Conservation (phyloP, 2,329 filamentous ascomycete species). For the Monosporascus sp. region DNA sequence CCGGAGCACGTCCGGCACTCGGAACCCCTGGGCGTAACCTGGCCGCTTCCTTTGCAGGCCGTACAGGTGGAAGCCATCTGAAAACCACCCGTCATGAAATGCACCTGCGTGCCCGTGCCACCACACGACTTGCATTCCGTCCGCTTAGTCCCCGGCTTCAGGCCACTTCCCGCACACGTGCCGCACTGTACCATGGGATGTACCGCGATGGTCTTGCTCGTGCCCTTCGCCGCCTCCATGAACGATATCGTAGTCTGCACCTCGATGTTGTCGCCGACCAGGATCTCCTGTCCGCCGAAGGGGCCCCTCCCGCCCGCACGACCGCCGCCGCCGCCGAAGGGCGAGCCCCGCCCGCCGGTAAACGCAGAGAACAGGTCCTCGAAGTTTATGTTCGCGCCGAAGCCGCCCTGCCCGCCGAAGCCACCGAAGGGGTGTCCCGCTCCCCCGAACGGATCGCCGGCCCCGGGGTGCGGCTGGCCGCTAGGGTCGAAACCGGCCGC, state of each 20-base stretch:
- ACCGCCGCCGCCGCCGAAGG: slow-evolving; percentile 52
- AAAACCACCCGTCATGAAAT: slow-evolving; percentile 88
- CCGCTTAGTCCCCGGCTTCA: slow-evolving; percentile 75
- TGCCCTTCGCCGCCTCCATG: slow-evolving; percentile 91
- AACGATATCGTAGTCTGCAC: slow-evolving; percentile 91
- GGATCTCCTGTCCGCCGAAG: slow-evolving; percentile 69
- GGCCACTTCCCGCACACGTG: slow-evolving; percentile 75
- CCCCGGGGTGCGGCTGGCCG: slow-evolving; percentile 50
- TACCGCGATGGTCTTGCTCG: slow-evolving; percentile 80
- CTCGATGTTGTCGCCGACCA: slow-evolving; percentile 95
- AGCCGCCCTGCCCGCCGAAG: slow-evolving; percentile 60
- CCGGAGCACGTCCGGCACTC: slow-evolving; percentile 79
- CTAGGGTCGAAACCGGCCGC: slow-evolving; percentile 81
- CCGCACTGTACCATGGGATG: slow-evolving; percentile 76
- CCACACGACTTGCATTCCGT: slow-evolving; percentile 74
- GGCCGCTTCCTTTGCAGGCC: slow-evolving; percentile 73
- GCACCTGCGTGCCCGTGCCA: slow-evolving; percentile 80
- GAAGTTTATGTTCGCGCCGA: slow-evolving; percentile 84
- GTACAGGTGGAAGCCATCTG: slow-evolving; percentile 91
- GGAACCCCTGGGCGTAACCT: slow-evolving; percentile 69
- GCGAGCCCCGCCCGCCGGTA: slow-evolving; percentile 47
- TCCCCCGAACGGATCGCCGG: slow-evolving; percentile 57
- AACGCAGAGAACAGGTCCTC: slow-evolving; percentile 94
- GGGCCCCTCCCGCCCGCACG: slow-evolving; percentile 56
- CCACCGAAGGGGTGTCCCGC: slow-evolving; percentile 52